phyloP scores from a whole-genome alignment of 352 stramenopile genomes.

The Phytophthora boehmeriae region DNA sequence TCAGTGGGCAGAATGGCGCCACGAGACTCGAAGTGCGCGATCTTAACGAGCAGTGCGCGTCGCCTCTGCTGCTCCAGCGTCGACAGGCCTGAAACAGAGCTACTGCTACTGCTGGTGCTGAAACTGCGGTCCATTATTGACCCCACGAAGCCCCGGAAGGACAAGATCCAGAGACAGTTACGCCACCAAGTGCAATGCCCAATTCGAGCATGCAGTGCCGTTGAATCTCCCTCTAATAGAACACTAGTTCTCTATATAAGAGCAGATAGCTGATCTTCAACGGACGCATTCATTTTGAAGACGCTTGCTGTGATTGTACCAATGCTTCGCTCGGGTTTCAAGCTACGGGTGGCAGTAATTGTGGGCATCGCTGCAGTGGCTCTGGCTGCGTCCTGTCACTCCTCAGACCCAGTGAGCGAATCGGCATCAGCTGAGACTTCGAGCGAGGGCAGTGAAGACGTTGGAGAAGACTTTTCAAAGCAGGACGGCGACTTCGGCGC shows the following conservation, averaged over 20 bases:
- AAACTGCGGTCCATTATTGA: slow-evolving; percentile 17
- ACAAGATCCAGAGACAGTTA: slow-evolving; percentile 5
- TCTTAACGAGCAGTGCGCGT: slow-evolving; percentile 56
- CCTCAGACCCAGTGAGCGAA: slow-evolving; percentile 4
- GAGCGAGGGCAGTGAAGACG: slow-evolving; percentile 1
- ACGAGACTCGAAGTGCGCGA: slow-evolving; percentile 53
- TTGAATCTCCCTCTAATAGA: slow-evolving; percentile 1
- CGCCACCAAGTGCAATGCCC: not conserved
- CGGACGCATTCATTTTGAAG: not conserved
- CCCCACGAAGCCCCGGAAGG: no score
- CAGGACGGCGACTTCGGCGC: slow-evolving; percentile 11
- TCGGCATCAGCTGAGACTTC: slow-evolving; percentile 6
- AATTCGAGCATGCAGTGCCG: not conserved
- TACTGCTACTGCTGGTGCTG: not conserved
- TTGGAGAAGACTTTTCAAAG: not conserved
- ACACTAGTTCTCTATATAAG: not conserved
- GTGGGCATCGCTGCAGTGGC: slow-evolving; percentile 1
- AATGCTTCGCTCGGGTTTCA: slow-evolving; percentile 10
- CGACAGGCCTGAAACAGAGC: not conserved
- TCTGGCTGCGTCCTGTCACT: slow-evolving; percentile 7
- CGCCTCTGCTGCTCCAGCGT: slow-evolving; percentile 27
- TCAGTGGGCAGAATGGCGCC: slow-evolving; percentile 63
- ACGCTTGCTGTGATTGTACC: not conserved
- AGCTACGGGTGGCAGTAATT: slow-evolving; percentile 14
- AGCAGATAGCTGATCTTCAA: not conserved